Evolutionary conservation across 345 rosid genomes (phyloP).

Genomic region (Limnanthes douglasii): DNA sequence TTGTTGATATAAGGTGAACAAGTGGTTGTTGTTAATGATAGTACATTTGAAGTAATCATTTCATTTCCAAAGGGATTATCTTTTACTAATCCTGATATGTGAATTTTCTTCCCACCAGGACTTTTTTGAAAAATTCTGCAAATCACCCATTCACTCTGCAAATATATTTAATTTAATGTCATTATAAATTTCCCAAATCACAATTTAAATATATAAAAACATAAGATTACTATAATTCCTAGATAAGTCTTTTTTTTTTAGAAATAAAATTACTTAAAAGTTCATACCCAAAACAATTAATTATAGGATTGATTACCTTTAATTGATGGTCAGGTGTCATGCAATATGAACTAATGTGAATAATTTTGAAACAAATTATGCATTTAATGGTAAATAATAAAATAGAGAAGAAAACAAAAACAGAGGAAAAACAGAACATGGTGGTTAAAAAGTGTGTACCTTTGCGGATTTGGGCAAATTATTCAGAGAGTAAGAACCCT

Average conservation of each 20-base stretch:
- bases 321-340: neutral
- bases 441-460: constrained; percentile 21
- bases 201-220: constrained; percentile 2
- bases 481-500: constrained; percentile 64
- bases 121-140: constrained; percentile 85
- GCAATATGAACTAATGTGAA: neutral
- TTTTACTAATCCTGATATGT: constrained; percentile 22
- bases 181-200: neutral
- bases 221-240: neutral
- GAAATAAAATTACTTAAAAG: neutral
- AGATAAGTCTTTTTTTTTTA: neutral
- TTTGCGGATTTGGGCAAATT: constrained; percentile 50
- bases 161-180: too few species aligned
- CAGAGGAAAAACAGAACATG: neutral
- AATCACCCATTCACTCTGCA: constrained; percentile 95
- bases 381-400: neutral
- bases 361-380: neutral
- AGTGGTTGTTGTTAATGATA: constrained; percentile 44
- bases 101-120: constrained; percentile 33
- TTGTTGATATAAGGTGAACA: constrained; percentile 14
- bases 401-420: neutral
- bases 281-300: neutral
- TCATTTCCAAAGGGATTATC: constrained; percentile 24
- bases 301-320: neutral
- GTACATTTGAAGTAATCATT: constrained; percentile 19